A percentile compares a stretch with the other conserved stretches of the same genome.
phyloP scores from a whole-genome alignment of 78 protist species.

The Dictyostelium capitatum region DNA sequence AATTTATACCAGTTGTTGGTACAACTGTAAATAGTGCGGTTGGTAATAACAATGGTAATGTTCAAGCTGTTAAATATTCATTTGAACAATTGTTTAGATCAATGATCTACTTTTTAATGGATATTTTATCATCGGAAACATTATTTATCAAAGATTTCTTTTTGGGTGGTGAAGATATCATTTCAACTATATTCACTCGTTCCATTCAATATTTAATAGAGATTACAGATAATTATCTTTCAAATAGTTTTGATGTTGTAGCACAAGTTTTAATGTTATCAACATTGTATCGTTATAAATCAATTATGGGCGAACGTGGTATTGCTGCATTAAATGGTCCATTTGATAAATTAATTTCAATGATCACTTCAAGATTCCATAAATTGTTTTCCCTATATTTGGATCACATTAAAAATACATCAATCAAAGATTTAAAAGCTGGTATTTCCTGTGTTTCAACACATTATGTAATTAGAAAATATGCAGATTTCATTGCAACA shows the following conservation, averaged over 20 bases:
- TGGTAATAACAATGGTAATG: neutral
- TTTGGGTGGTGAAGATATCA: conserved; percentile 72
- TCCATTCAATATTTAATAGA: conserved; percentile 1
- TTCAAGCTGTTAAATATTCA: conserved; percentile 38
- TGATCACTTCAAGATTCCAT: neutral
- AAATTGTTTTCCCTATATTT: neutral
- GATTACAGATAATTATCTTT: conserved; percentile 1
- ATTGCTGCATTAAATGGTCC: conserved; percentile 17
- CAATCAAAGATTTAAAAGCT: conserved; percentile 49
- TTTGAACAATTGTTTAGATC: conserved; percentile 62
- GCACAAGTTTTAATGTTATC: conserved; percentile 11
- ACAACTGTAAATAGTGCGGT: neutral
- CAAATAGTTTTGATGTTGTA: conserved; percentile 20
- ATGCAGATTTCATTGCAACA: conserved; percentile 16
- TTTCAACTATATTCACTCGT: conserved; percentile 1
- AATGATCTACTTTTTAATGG: conserved; percentile 61
- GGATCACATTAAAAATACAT: neutral
- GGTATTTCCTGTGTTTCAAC: neutral
- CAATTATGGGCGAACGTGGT: conserved; percentile 1
- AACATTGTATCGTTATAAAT: conserved; percentile 4
- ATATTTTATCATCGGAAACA: conserved; percentile 24
- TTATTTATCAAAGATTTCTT: conserved; percentile 50
- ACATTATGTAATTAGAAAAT: conserved; percentile 9
- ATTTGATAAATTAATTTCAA: conserved; percentile 20
- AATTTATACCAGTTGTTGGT: neutral